These are phyloP conservation scores for Cutaneotrichosporon daszewskae DNA, from an alignment of 1,284 basidiomycete species.

Conservation along the genomic window DNA sequence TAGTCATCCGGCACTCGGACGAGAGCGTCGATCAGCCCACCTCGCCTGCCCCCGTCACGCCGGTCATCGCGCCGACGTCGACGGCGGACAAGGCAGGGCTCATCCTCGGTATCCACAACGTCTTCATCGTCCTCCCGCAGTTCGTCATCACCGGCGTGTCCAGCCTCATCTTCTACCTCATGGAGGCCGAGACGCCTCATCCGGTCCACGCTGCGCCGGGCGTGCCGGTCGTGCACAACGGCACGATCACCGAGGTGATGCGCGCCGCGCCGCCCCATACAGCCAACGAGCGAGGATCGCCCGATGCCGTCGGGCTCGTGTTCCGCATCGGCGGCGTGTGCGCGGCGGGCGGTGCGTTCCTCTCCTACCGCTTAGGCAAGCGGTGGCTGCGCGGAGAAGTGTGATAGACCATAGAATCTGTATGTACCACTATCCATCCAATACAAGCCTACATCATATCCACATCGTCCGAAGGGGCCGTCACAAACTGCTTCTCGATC, in stretches of 20 bases:
- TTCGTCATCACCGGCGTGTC: conserved; percentile 52
- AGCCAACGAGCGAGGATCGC: background rate
- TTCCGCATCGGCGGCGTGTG: conserved; percentile 15
- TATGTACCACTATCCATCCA: background rate
- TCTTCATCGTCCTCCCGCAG: conserved; percentile 69
- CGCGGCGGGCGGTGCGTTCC: conserved; percentile 14
- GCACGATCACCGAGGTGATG: background rate
- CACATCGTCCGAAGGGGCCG: too few species aligned
- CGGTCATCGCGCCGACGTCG: background rate
- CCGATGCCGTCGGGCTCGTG: conserved; percentile 14
- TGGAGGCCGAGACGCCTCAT: too few species aligned
- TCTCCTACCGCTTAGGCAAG: conserved; percentile 11
- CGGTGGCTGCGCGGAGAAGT: conserved; percentile 8
- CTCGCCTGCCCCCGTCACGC: background rate
- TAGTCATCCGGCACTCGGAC: conserved; percentile 35
- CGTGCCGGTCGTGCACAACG: background rate
- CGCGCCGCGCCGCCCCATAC: background rate
- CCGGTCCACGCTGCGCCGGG: background rate
- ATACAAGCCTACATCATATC: background rate
- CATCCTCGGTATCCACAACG: conserved; percentile 85
- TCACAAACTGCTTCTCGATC: conserved; percentile 44
- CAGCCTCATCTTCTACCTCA: conserved; percentile 50
- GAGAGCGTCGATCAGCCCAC: conserved; percentile 11
- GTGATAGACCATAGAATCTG: background rate
- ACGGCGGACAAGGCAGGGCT: conserved; percentile 80